Base-by-base conservation (phyloP, 768 basidiomycete genomes). In the Zangia roseola region DNA sequence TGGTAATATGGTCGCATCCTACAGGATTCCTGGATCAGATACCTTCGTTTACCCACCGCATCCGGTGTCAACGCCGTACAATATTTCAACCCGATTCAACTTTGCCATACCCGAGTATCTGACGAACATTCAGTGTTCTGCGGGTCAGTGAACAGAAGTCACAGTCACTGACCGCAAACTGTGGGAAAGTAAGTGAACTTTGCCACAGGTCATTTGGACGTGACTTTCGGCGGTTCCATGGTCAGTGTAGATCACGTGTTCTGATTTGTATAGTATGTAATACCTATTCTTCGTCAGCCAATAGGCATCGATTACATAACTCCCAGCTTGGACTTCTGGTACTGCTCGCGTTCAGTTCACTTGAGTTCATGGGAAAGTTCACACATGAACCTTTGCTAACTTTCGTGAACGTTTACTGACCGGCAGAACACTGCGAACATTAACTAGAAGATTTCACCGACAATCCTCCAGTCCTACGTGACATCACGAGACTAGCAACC, bases 381-480 rank as follows among this genome's bases (percentile, higher is more conserved):
- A 41, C 13, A 7, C 2, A 17, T 28, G 34, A 35, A 48, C 16
- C 7, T 46, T 46, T 28, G 2, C 45, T 45, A 19, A 37, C 43
- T 45, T 37, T 45, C 2, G 17, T 17, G 38, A 40, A 47, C 12
- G 7, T 47, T 40, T n/a, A 6, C 23, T 49, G 20, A 43, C 35
- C 35, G 16, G 40, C 47, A 42, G 47, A 49, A 49, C 47, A 49
- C 47, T 42, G 41, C 23, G n/a, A n/a, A n/a, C n/a, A n/a, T n/a
- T n/a, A n/a, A n/a, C n/a, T n/a, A n/a, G n/a, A n/a, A n/a, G n/a
- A n/a, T n/a, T n/a, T n/a, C n/a, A n/a, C n/a, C n/a, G n/a, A n/a
- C n/a, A n/a, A n/a, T n/a, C n/a, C n/a, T n/a, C n/a, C n/a, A n/a
- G n/a, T n/a, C n/a, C n/a, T n/a, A n/a, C n/a, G n/a, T n/a, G n/a